Percentiles rank a stretch among this genome's conserved stretches.
These are phyloP conservation scores for Ogataea angusta DNA, from an alignment of 805 yeast species.

Conservation along the genomic window DNA sequence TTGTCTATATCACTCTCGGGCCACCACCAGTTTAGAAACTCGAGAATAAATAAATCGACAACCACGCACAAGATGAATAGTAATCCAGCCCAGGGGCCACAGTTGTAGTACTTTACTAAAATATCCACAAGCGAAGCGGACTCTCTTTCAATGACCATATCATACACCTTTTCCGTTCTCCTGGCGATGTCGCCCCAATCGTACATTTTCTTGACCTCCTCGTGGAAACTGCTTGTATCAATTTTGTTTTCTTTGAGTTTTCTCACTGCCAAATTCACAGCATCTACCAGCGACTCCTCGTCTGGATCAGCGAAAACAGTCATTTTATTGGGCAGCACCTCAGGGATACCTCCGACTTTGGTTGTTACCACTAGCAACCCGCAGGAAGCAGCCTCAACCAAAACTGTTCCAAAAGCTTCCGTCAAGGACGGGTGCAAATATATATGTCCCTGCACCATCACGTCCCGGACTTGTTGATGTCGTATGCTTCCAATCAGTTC, in stretches of 20 bases:
- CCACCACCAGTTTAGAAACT: slow-evolving; percentile 62
- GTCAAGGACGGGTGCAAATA: slow-evolving; percentile 91
- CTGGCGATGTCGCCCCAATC: slow-evolving; percentile 88
- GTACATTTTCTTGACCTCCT: slow-evolving; percentile 75
- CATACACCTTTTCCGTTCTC: slow-evolving; percentile 81
- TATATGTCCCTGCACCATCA: slow-evolving; percentile 91
- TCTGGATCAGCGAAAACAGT: slow-evolving; percentile 88
- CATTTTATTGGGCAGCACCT: slow-evolving; percentile 90
- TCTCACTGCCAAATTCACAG: slow-evolving; percentile 68
- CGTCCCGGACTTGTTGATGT: slow-evolving; percentile 90
- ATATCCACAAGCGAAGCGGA: slow-evolving; percentile 47
- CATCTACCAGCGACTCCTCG: slow-evolving; percentile 73
- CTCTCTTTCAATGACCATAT: slow-evolving; percentile 33
- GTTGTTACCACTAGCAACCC: slow-evolving; percentile 93
- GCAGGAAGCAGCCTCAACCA: slow-evolving; percentile 97
- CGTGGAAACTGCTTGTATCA: slow-evolving; percentile 75
- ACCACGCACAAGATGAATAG: slow-evolving; percentile 76
- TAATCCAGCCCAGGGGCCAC: slow-evolving; percentile 85
- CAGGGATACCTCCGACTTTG: slow-evolving; percentile 96
- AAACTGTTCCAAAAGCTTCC: slow-evolving; percentile 96
- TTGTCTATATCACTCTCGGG: slow-evolving; percentile 70
- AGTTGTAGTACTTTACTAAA: slow-evolving; percentile 59
- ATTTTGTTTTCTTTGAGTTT: slow-evolving; percentile 53
- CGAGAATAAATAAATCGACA: slow-evolving; percentile 67
- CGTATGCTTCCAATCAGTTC: slow-evolving; percentile 79